A percentile compares a stretch with the other conserved stretches of the same genome.
Evolutionary conservation across 106 monocot genomes (phyloP).

Genomic region (Posidonia australis): DNA sequence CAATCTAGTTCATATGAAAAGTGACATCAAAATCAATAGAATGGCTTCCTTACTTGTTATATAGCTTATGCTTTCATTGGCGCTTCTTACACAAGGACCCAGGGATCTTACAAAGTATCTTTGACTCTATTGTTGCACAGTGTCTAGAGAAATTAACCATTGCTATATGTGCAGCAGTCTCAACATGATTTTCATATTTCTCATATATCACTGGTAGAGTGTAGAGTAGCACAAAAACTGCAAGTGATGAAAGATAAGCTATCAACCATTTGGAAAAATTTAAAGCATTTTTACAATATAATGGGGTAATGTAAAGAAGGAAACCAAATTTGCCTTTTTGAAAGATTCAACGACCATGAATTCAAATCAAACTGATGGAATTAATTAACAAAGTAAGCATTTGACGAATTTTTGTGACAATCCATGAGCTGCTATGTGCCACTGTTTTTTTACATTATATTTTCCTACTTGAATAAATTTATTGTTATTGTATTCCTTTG

Average conservation of each 20-base stretch:
- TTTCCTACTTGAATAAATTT: background rate
- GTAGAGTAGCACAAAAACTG: slow-evolving; percentile 25
- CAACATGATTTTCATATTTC: slow-evolving; percentile 22
- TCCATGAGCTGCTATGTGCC: background rate
- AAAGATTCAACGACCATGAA: background rate
- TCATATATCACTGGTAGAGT: slow-evolving; percentile 24
- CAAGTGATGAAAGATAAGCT: slow-evolving; percentile 1
- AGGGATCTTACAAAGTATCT: slow-evolving; percentile 17
- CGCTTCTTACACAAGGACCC: too few species aligned
- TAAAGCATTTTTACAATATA: background rate
- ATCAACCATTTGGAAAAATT: background rate
- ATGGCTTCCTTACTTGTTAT: too few species aligned
- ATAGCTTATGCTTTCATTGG: too few species aligned
- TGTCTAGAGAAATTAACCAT: slow-evolving; percentile 10
- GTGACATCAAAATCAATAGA: too few species aligned
- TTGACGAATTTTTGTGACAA: background rate
- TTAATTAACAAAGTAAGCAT: background rate
- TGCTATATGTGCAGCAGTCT: slow-evolving; percentile 12
- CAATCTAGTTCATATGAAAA: background rate
- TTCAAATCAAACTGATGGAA: background rate
- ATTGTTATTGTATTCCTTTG: background rate
- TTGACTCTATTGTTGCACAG: slow-evolving; percentile 13
- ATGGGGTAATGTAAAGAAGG: background rate
- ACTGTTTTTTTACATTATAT: background rate
- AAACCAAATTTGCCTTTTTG: background rate